Percentiles rank a stretch among this genome's conserved stretches.
Conservation (phyloP, 106 monocot genomes). For the Dioscorea dumetorum region DNA sequence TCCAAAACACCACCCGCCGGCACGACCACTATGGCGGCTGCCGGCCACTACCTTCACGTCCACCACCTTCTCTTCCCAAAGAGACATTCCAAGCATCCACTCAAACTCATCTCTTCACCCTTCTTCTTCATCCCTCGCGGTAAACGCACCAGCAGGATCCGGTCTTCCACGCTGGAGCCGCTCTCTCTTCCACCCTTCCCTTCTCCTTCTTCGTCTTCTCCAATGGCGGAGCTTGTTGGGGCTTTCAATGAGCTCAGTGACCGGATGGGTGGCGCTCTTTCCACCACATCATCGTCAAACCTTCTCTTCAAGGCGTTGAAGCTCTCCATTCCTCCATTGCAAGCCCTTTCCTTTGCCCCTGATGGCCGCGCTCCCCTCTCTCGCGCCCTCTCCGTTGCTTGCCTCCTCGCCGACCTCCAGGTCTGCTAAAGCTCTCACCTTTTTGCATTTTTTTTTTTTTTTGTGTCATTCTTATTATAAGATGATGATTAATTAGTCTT, state of each 20-base stretch:
- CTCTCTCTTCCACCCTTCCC: neutral
- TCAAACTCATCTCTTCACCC: neutral
- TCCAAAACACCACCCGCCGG: no score
- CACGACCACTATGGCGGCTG: neutral
- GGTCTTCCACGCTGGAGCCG: neutral
- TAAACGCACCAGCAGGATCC: no score
- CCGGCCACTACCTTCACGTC: neutral
- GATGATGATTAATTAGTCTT: no score
- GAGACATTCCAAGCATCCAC: neutral
- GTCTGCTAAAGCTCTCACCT: slow-evolving; percentile 13
- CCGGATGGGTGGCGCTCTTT: slow-evolving; percentile 4
- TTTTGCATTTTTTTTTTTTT: neutral
- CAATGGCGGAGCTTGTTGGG: slow-evolving; percentile 58
- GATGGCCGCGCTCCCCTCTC: slow-evolving; percentile 45
- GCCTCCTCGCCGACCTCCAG: slow-evolving; percentile 76
- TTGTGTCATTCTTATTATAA: no score
- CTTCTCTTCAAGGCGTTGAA: slow-evolving; percentile 65
- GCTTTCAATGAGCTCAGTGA: slow-evolving; percentile 47
- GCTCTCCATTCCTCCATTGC: slow-evolving; percentile 61
- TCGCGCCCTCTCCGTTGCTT: slow-evolving; percentile 59
- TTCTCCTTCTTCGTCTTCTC: neutral
- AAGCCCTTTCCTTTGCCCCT: slow-evolving; percentile 23
- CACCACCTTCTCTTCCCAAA: neutral
- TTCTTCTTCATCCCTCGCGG: neutral
- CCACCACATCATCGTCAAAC: slow-evolving; percentile 46